phyloP scores from a whole-genome alignment of 257 asterid genomes.

The Paulownia fortunei region DNA sequence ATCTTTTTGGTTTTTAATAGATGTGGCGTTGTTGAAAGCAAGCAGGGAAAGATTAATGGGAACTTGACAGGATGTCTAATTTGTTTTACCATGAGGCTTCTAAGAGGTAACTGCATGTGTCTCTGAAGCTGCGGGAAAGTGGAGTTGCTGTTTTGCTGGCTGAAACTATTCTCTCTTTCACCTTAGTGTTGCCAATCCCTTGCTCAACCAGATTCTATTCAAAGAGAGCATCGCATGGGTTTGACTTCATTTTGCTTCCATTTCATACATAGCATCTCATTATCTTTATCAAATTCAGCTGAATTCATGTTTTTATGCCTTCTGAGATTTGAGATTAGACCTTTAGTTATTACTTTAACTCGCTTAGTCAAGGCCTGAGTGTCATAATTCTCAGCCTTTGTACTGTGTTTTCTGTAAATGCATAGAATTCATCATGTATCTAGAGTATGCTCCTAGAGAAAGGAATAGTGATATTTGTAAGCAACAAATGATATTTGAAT shows the following conservation, averaged over 20 bases:
- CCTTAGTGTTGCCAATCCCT: not conserved
- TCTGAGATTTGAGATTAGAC: not conserved
- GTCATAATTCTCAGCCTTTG: not conserved
- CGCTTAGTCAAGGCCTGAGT: not conserved
- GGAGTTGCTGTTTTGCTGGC: not conserved
- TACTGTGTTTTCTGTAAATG: constrained; percentile 32
- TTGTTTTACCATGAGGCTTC: not conserved
- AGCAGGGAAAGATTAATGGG: constrained; percentile 6
- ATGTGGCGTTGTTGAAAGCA: constrained; percentile 6
- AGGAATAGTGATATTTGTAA: constrained; percentile 13
- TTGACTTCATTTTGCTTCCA: not conserved
- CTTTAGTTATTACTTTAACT: not conserved
- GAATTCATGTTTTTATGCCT: constrained; percentile 16
- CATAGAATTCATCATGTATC: constrained; percentile 22
- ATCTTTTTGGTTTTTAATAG: not conserved
- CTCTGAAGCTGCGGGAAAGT: not conserved
- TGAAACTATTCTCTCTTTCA: not conserved
- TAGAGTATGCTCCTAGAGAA: constrained; percentile 12
- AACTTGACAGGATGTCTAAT: not conserved
- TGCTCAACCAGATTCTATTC: not conserved
- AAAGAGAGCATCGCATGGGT: not conserved
- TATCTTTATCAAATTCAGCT: constrained; percentile 17
- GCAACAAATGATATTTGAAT: not conserved
- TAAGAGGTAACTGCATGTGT: not conserved
- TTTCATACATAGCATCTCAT: not conserved